Evolutionary conservation across 208 protist species (phyloP), one percentile per base, ranked within the genome.

Genomic region (Acanthamoeba royreba): DNA sequence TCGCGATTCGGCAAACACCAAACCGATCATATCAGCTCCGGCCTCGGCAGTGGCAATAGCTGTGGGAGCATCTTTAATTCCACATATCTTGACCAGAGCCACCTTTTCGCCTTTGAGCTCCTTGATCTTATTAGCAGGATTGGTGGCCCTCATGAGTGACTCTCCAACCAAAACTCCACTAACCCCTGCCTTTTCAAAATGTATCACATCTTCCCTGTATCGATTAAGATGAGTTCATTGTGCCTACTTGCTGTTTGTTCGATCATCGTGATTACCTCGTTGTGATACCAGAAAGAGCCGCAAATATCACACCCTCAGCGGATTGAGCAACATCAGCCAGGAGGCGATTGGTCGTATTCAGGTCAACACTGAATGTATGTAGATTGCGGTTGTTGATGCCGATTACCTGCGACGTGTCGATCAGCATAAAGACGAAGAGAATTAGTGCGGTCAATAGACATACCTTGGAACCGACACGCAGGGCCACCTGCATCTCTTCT

Each of bases 381-480:
- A 97, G 93, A 63, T 97, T 95, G 42, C 96, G 61, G 85, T 97
- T 97, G 93, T 97, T 97, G 85, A 97, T 94, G 69, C 96, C 96
- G 53, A 97, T 96, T 9, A 97, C 93, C 19, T 58, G 19, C 13
- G 95, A 55, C 1, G 88, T 89, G 15, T 31, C 8, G 9, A 9
- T 35, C 5, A 63, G 33, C 25, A 11, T 8, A 9, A 28, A 22
- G 13, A 9, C 7, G 19, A 86, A 17, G 33, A 28, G 25, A 86
- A 53, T 11, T 25, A 46, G 69, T 22, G n/a, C 13, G n/a, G 22
- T 81, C 69, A 19, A 31, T 81, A 25, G 11, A 81, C 46, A n/a
- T 46, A 86, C 31, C 17, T 46, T 93, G 52, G 86, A 55, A 33
- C 87, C 90, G 4, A 74, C 79, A 1, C 33, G 38, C 13, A 96